Percentiles rank a stretch among this genome's conserved stretches.
Evolutionary conservation across 2,329 filamentous ascomycete species (phyloP).

Genomic region (Aureobasidium zeae): DNA sequence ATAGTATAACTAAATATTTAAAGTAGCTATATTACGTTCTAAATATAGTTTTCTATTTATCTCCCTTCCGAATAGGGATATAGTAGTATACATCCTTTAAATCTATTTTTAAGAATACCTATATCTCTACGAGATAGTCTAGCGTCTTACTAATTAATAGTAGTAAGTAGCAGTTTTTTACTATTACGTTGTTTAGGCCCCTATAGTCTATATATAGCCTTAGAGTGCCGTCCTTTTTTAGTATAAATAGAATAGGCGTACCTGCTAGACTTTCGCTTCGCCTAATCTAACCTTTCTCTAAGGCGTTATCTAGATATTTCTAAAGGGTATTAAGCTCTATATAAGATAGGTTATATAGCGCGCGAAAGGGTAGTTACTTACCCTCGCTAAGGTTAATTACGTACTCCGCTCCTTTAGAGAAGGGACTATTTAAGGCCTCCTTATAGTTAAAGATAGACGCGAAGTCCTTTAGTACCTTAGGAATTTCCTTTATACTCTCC

Average conservation of each 20-base stretch:
- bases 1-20: conserved; percentile 24
- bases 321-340: too few species aligned
- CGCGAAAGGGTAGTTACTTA: too few species aligned
- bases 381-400: too few species aligned
- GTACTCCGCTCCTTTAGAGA: too few species aligned
- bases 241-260: conserved; percentile 19
- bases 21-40: conserved; percentile 21
- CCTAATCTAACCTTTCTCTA: too few species aligned
- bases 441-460: too few species aligned
- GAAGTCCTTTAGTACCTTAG: too few species aligned
- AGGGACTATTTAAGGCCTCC: too few species aligned
- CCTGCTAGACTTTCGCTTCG: too few species aligned
- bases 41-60: conserved; percentile 22
- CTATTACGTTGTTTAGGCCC: conserved; percentile 25
- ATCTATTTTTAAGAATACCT: conserved; percentile 22
- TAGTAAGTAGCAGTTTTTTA: conserved; percentile 27
- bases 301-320: too few species aligned
- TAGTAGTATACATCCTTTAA: conserved; percentile 22
- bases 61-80: conserved; percentile 21
- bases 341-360: too few species aligned
- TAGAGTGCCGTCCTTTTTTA: conserved; percentile 19
- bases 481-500: too few species aligned
- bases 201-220: conserved; percentile 27
- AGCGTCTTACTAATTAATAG: conserved; percentile 23
- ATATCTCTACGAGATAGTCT: conserved; percentile 17